Base-by-base conservation (phyloP, 2,329 filamentous ascomycete genomes). In the Colletotrichum lentis region DNA sequence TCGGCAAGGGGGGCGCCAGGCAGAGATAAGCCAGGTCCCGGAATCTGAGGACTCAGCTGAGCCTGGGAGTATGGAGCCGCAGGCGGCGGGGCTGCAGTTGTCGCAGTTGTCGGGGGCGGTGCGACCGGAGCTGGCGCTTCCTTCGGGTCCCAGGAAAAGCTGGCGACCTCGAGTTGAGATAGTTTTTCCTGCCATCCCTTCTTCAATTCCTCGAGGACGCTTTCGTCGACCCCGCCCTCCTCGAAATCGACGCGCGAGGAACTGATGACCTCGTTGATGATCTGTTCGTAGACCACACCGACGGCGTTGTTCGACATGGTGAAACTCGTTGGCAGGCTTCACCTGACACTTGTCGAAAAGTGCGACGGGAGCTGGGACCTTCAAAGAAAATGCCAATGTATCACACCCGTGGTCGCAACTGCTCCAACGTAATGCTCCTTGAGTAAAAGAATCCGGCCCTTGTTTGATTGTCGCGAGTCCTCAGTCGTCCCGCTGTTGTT, bases 121-220 rank as follows among this genome's bases (percentile, higher is more conserved):
- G 81, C 76, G 67, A 78, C 74, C 73, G 83, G 75, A 74, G 83
- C 74, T 73, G 81, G 71, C 77, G 87, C 86, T 60, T 91, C 90
- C 76, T 91, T 90, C 50, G 47, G 47, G 77, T 99, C 96, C 96
- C 96, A 99, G 12, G 96, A 95, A 77, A 98, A 97, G 65, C 88
- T 84, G 68, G 96, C 96, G 70, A 98, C 91, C 72, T 91, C 89
- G 72, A 96, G 89, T 73, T 89, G 88, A 1, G 94, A 91, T 43
- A 99, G 86, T 80, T 96, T 97, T 74, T 90, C 86, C 84, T 98
- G 94, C 96, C 96, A 99, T 81, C 90, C 92, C 94, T 98, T 65
- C 67, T 76, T 74, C 84, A 99, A 84, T 79, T 97, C 93, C 73
- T 95, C 89, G 75, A 99, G 83, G 59, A 95, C 95, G 73, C 88